Conservation (phyloP, 331 rosid genomes). For the Rhamnella rubrinervis region DNA sequence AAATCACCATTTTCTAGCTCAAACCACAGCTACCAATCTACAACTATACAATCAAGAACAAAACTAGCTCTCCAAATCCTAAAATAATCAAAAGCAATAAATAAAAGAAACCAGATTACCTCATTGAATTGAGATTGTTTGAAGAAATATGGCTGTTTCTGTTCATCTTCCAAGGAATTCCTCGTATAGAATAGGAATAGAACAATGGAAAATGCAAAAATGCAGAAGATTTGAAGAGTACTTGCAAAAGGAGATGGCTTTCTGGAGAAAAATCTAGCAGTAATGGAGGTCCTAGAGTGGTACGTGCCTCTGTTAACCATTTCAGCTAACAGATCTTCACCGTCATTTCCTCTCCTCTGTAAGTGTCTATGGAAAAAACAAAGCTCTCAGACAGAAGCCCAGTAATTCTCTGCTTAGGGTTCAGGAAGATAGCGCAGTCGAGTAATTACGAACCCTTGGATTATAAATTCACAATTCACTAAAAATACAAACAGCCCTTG, state of each 20-base stretch:
- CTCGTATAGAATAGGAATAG: constrained; percentile 50
- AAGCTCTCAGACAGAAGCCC: too few species aligned
- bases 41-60: not conserved
- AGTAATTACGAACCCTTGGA: too few species aligned
- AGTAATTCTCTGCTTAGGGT: too few species aligned
- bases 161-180: constrained; percentile 42
- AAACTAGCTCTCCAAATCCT: constrained; percentile 12
- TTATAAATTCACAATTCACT: too few species aligned
- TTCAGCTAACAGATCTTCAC: constrained; percentile 29
- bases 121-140: constrained; percentile 31
- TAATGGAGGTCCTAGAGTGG: constrained; percentile 22
- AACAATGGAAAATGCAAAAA: constrained; percentile 55
- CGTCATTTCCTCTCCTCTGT: not conserved
- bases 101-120: constrained; percentile 27
- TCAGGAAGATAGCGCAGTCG: too few species aligned
- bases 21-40: not conserved
- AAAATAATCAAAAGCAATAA: not conserved
- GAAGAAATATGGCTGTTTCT: constrained; percentile 18
- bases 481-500: too few species aligned
- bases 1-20: not conserved
- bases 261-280: constrained; percentile 40
- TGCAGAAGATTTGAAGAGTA: constrained; percentile 43
- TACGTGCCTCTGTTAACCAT: constrained; percentile 56
- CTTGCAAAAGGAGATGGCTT: constrained; percentile 35
- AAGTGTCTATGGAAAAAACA: too few species aligned